These are phyloP conservation scores for Mycocentrospora acerina DNA, from an alignment of 2,329 filamentous ascomycete species.

Conservation along the genomic window DNA sequence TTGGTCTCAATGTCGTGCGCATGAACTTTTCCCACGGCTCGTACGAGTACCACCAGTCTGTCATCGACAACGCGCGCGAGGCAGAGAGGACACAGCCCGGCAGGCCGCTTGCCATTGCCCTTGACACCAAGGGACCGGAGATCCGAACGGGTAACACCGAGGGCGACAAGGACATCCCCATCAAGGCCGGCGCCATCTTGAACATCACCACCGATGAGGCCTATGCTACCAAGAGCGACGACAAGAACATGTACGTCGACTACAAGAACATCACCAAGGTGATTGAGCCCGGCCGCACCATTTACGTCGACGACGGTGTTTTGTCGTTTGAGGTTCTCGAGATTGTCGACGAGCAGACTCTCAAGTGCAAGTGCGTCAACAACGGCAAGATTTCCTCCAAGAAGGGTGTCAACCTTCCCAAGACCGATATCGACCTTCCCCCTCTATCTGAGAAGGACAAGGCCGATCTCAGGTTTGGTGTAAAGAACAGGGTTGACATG, in stretches of 20 bases:
- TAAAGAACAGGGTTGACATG: conserved; percentile 99
- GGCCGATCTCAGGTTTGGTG: conserved; percentile 88
- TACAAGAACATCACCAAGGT: conserved; percentile 99
- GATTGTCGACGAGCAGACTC: conserved; percentile 83
- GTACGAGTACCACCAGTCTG: conserved; percentile 96
- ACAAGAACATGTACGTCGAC: conserved; percentile 97
- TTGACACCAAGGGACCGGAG: conserved; percentile 82
- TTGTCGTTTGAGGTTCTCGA: conserved; percentile 92
- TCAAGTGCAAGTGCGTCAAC: conserved; percentile 87
- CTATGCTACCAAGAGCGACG: conserved; percentile 80
- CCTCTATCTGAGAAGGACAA: conserved; percentile 98
- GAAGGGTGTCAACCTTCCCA: conserved; percentile 98
- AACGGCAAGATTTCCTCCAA: conserved; percentile 98
- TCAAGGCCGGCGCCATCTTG: conserved; percentile 78
- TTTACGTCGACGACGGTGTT: conserved; percentile 98
- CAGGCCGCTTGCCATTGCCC: conserved; percentile 91
- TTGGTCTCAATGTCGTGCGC: conserved; percentile 95
- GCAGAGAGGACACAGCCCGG: conserved; percentile 77
- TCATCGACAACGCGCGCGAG: conserved; percentile 91
- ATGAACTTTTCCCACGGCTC: conserved; percentile 99
- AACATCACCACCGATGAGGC: conserved; percentile 97
- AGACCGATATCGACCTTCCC: conserved; percentile 97
- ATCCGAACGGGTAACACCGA: conserved; percentile 80
- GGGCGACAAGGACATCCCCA: conserved; percentile 73
- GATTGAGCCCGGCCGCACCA: conserved; percentile 83